Evolutionary conservation across 306 rosid species (phyloP).

Genomic region (Erythrophleum fordii): DNA sequence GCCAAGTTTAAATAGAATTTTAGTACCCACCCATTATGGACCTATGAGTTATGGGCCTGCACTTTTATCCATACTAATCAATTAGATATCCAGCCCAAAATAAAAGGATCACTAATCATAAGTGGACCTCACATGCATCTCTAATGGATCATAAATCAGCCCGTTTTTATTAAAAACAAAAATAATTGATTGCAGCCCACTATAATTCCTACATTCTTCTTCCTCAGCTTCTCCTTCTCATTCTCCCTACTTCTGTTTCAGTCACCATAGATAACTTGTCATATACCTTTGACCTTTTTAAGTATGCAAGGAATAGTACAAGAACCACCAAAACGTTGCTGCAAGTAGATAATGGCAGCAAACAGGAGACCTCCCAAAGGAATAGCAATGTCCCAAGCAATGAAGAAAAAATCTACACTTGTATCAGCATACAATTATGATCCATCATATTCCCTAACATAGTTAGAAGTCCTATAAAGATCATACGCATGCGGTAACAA

Average conservation of each 20-base stretch:
- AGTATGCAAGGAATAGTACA: constrained; percentile 49
- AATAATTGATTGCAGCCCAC: too few species aligned
- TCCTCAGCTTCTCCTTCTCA: too few species aligned
- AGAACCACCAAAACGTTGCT: constrained; percentile 58
- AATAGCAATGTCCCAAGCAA: constrained; percentile 47
- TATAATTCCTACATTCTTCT: too few species aligned
- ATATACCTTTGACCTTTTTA: constrained; percentile 32
- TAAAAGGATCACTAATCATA: too few species aligned
- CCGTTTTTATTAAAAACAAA: too few species aligned
- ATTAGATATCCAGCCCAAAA: too few species aligned
- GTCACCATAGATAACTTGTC: constrained; percentile 41
- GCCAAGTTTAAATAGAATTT: too few species aligned
- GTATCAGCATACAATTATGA: constrained; percentile 38
- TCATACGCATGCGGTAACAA: constrained; percentile 53
- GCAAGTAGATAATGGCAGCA: constrained; percentile 49
- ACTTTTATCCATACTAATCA: too few species aligned
- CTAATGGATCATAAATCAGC: too few species aligned
- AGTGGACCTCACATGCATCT: too few species aligned
- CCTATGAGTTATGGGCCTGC: too few species aligned
- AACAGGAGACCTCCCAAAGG: constrained; percentile 35
- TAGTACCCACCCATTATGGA: too few species aligned
- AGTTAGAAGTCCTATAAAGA: constrained; percentile 41
- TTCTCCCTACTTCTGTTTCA: constrained; percentile 35
- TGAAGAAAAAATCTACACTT: constrained; percentile 34
- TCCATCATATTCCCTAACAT: not conserved